Evolutionary conservation across 2,329 filamentous ascomycete genomes (phyloP).

Genomic region (Fusarium coffeatum): DNA sequence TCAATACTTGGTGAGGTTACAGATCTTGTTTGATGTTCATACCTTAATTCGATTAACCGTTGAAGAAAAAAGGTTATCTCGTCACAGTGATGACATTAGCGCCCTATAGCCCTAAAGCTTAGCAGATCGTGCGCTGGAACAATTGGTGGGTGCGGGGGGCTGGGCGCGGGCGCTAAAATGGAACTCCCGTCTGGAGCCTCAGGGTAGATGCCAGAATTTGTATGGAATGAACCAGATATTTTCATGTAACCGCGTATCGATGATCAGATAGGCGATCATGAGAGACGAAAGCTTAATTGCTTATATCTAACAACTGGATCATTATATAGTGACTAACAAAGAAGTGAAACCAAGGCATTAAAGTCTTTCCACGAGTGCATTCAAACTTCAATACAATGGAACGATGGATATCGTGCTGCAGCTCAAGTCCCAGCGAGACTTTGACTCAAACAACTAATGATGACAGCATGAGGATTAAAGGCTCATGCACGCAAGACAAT

Average conservation of each 20-base stretch:
- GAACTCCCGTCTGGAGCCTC: background rate
- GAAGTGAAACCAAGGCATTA: background rate
- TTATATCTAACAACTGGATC: background rate
- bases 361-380: background rate
- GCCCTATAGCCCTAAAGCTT: slow-evolving; percentile 17
- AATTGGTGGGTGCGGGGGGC: slow-evolving; percentile 15
- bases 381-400: no score
- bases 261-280: background rate
- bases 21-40: background rate
- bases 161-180: slow-evolving; percentile 29
- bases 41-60: background rate
- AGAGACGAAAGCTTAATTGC: background rate
- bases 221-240: background rate
- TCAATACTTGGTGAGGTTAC: background rate
- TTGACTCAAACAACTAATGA: no score
- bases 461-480: no score
- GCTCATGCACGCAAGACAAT: no score
- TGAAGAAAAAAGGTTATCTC: background rate
- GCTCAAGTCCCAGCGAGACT: no score
- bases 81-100: slow-evolving; percentile 7
- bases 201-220: background rate
- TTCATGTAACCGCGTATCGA: background rate
- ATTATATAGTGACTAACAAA: accelerated
- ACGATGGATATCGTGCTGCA: no score
- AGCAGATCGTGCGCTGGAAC: slow-evolving; percentile 11